Evolutionary conservation across 495 filamentous ascomycete genomes (phyloP), one percentile per base, ranked within the genome.

Genomic region (Parachaetomium inaequale): DNA sequence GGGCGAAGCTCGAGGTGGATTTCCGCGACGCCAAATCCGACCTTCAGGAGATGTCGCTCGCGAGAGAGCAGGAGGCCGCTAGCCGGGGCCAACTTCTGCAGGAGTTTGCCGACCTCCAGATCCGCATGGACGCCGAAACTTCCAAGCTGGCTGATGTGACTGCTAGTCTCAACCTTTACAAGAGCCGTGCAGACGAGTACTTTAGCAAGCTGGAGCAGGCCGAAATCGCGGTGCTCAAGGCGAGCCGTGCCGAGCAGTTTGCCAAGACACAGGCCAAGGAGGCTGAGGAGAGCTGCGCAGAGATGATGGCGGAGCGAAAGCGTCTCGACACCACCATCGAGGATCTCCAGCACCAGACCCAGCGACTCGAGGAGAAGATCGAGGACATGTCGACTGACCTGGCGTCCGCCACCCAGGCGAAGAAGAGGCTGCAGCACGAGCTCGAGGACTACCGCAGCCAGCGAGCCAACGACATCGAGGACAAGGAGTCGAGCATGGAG

Each of bases 171-270:
- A 88, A 83, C 62, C 76, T 97, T 28, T 98, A 98, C 82, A 98
- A 96, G 83, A 85, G 84, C 47, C 88, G 94, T 29, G 89, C 93
- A 1, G 92, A 98, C 70, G 94, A 98, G 71, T 98, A 98, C 68
- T 98, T 97, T 78, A 91, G 84, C 79, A 97, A 96, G 75, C 87
- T 98, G 19, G 94, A 98, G 71, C 93, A 97, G 71, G 94, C 94
- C 17, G 94, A 98, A 71, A 93, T 98, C 64, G 87, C 92, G 10
- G 91, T 98, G 23, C 83, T 98, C 61, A 97, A 96, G 74, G 93
- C 94, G 47, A 86, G 84, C 53, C 83, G 93, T 8, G 93, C 95
- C 0, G 94, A 98, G 74, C 90, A 96, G 69, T 96, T 96, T 70
- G 93, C 94, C 47, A 95, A 91, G 73, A 77, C 88, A 21, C 93